Percentiles rank a stretch among this genome's conserved stretches.
Conservation (phyloP, 345 rosid genomes). For the Euphorbia tirucalli region DNA sequence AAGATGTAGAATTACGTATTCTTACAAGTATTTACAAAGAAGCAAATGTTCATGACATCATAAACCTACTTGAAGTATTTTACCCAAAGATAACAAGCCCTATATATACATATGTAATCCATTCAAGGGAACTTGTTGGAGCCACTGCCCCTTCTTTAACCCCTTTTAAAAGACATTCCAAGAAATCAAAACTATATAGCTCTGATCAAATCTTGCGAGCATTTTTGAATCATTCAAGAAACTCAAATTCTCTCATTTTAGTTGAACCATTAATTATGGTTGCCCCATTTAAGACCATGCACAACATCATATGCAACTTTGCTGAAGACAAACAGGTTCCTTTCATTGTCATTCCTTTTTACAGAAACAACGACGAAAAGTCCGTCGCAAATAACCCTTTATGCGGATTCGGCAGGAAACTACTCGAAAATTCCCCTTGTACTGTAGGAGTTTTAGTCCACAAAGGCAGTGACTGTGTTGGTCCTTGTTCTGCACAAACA, state of each 20-base stretch:
- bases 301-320: constrained; percentile 30
- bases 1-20: constrained; percentile 18
- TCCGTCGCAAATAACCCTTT: too few relatives aligned
- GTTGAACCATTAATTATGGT: constrained; percentile 21
- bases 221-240: constrained; percentile 16
- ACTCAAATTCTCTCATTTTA: not conserved
- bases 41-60: constrained; percentile 26
- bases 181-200: too few relatives aligned
- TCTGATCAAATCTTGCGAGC: constrained; percentile 8
- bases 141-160: constrained; percentile 20
- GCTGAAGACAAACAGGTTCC: constrained; percentile 23
- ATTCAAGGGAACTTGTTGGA: constrained; percentile 28
- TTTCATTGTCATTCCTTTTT: constrained; percentile 26
- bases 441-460: constrained; percentile 34
- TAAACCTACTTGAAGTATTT: constrained; percentile 31
- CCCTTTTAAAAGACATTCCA: constrained; percentile 13
- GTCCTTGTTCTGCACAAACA: too few relatives aligned
- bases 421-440: constrained; percentile 17
- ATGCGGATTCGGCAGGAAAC: too few relatives aligned
- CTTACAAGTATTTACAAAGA: constrained; percentile 33
- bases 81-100: constrained; percentile 16
- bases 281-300: constrained; percentile 32
- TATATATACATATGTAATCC: constrained; percentile 17
- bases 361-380: not conserved
- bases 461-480: not conserved